Percentiles rank a stretch among this genome's conserved stretches.
Evolutionary conservation across 805 yeast species (phyloP).

Genomic region (Candida maris): DNA sequence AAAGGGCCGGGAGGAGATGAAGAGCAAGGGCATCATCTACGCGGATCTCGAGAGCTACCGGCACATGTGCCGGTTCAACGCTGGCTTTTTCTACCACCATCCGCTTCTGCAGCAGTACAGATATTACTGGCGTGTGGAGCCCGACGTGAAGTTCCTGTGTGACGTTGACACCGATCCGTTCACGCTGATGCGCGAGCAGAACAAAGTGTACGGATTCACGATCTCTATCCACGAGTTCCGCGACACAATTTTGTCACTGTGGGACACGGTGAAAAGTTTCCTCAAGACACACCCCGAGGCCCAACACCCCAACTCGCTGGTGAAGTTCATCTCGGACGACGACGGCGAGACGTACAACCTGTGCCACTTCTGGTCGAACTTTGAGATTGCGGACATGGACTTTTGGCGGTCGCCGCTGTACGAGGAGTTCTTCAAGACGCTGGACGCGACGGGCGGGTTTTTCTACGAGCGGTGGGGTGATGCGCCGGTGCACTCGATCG

Average conservation of each 20-base stretch:
- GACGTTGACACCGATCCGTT: constrained; percentile 64
- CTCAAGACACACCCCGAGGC: constrained; percentile 40
- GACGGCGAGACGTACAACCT: constrained; percentile 61
- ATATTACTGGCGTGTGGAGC: constrained; percentile 78
- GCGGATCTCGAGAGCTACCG: constrained; percentile 40
- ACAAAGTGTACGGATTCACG: constrained; percentile 64
- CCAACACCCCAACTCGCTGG: constrained; percentile 44
- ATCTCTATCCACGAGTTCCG: constrained; percentile 60
- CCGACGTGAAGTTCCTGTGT: constrained; percentile 58
- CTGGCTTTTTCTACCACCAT: constrained; percentile 57
- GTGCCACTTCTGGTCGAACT: constrained; percentile 84
- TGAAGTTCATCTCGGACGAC: constrained; percentile 63
- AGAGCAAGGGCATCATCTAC: constrained; percentile 35
- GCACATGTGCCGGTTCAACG: constrained; percentile 46
- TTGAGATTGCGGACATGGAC: constrained; percentile 69
- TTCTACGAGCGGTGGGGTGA: constrained; percentile 93
- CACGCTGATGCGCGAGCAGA: constrained; percentile 48
- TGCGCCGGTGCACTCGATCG: constrained; percentile 86
- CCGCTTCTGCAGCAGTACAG: constrained; percentile 54
- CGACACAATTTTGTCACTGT: constrained; percentile 54
- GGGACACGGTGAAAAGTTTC: constrained; percentile 52
- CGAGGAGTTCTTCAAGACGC: constrained; percentile 53
- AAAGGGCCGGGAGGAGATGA: constrained; percentile 55
- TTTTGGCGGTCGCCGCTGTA: constrained; percentile 60
- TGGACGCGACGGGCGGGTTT: constrained; percentile 73